Evolutionary conservation across 441 rosid genomes (phyloP), one percentile per base, ranked within the genome.

Genomic region (Euphorbia schlechtendalii): DNA sequence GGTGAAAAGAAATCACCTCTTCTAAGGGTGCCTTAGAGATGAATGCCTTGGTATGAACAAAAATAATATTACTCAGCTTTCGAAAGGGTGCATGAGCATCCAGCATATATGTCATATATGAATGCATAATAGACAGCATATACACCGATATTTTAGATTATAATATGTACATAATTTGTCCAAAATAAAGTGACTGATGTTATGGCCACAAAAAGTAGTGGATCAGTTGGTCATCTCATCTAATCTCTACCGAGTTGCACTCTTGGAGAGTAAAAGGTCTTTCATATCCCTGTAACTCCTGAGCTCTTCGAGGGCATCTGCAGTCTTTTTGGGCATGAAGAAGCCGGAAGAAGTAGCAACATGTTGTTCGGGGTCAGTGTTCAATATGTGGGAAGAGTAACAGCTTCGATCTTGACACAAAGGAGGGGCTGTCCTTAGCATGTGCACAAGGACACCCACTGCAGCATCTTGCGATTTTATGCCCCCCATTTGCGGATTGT

Each of bases 221-320:
- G 68, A 53, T 66, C 67, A 25, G 34, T 71, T 73, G 76, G 21
- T 32, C 34, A 32, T 3, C 6, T 65, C 63, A 36, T 74, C 73
- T n/a, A n/a, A 20, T 77, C 80, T 69, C 59, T 77, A 56, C 72
- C 68, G 34, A 71, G 81, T 83, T 77, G 84, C 86, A 58, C 96
- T 88, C 76, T 82, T 89, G 0, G 85, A 86, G 45, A 82, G 86
- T 46, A 91, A 79, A 69, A 91, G 80, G 73, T 89, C 91, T 69
- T 85, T 89, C 80, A 92, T 86, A 64, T 86, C 88, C 69, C 76
- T 71, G 76, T 86, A 87, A 74, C 89, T 86, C 83, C 70, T 81
- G 56, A 92, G 96, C 81, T 92, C 95, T 73, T 87, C 93, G 4
- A 89, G 76, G 1, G 95, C 98, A 80, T 92, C 96, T 0, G 83